These are phyloP conservation scores for Bipolaris sorokiniana DNA, from an alignment of 2,329 filamentous ascomycete genomes.

Conservation along the genomic window DNA sequence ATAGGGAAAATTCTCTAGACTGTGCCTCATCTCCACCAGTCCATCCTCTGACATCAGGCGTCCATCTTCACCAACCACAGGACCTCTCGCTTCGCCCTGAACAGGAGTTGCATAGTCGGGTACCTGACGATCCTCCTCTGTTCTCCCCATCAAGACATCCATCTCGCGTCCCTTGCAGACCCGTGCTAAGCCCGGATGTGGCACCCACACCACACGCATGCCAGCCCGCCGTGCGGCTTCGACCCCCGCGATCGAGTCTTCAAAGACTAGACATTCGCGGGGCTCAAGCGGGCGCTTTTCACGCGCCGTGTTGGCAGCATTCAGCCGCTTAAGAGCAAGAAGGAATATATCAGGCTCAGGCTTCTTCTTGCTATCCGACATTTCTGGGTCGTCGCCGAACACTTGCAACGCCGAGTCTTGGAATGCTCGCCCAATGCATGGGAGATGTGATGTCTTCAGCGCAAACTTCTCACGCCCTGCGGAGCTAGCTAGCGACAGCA, in stretches of 20 bases:
- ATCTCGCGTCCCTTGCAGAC: conserved; percentile 11
- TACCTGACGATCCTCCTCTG: conserved; percentile 2
- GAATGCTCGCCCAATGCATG: not conserved
- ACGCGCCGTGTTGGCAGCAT: not conserved
- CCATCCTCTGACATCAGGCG: conserved; percentile 5
- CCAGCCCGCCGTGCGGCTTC: conserved; percentile 5
- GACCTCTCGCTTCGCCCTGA: not conserved
- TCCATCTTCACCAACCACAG: not conserved
- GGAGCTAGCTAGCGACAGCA: conserved; percentile 10
- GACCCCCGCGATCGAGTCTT: conserved; percentile 11
- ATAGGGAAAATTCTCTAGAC: conserved; percentile 9
- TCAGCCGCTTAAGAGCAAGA: conserved; percentile 4
- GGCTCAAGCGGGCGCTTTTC: not conserved
- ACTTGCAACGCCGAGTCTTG: conserved; percentile 5
- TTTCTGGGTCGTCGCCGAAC: conserved; percentile 11
- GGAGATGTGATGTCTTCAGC: conserved; percentile 7
- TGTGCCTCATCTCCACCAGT: conserved; percentile 1
- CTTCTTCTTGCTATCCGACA: conserved; percentile 14
- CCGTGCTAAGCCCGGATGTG: conserved; percentile 9
- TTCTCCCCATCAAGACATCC: conserved; percentile 11
- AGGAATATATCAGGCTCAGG: conserved; percentile 15
- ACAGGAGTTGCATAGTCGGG: conserved; percentile 1
- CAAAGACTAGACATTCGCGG: conserved; percentile 11
- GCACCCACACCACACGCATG: conserved; percentile 10
- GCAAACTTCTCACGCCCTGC: conserved; percentile 6